Percentiles rank a stretch among this genome's conserved stretches.
These are phyloP conservation scores for Dendryphion nanum DNA, from an alignment of 2,329 filamentous ascomycete species.

Conservation along the genomic window DNA sequence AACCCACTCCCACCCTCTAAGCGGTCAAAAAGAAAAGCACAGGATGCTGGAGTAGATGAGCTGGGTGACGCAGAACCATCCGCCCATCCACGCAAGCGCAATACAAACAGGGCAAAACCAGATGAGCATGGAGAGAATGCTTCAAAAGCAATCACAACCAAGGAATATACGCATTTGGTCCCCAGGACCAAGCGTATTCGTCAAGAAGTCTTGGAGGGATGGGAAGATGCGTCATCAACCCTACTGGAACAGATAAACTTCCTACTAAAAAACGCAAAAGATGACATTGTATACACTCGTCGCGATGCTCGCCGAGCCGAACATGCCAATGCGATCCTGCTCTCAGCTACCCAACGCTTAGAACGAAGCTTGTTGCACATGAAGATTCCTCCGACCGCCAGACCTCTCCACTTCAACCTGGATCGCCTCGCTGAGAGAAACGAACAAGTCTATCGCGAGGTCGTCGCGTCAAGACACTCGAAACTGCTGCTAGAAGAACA, in stretches of 20 bases:
- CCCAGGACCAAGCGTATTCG: constrained; percentile 35
- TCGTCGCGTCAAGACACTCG: constrained; percentile 63
- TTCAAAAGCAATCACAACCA: constrained; percentile 9
- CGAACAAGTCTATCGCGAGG: constrained; percentile 43
- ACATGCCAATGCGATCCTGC: constrained; percentile 57
- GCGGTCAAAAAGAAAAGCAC: constrained; percentile 5
- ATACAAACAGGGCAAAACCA: constrained; percentile 4
- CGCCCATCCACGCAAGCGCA: constrained; percentile 19
- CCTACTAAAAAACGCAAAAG: constrained; percentile 59
- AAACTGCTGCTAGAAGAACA: constrained; percentile 61
- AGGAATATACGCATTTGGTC: constrained; percentile 34
- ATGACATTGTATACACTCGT: constrained; percentile 61
- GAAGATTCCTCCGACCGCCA: constrained; percentile 62
- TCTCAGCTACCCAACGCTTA: constrained; percentile 56
- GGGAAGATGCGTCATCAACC: constrained; percentile 57
- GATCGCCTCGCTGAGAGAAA: constrained; percentile 64
- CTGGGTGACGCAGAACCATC: constrained; percentile 1
- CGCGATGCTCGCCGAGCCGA: constrained; percentile 45
- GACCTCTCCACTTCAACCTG: constrained; percentile 59
- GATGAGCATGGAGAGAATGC: constrained; percentile 19
- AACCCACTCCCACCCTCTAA: background rate
- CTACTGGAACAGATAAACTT: constrained; percentile 57
- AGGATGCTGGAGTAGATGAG: constrained; percentile 2
- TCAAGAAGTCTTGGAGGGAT: constrained; percentile 38
- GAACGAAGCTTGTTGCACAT: constrained; percentile 58